Base-by-base conservation (phyloP, 768 basidiomycete genomes). In the Cystobasidium tubakii region DNA sequence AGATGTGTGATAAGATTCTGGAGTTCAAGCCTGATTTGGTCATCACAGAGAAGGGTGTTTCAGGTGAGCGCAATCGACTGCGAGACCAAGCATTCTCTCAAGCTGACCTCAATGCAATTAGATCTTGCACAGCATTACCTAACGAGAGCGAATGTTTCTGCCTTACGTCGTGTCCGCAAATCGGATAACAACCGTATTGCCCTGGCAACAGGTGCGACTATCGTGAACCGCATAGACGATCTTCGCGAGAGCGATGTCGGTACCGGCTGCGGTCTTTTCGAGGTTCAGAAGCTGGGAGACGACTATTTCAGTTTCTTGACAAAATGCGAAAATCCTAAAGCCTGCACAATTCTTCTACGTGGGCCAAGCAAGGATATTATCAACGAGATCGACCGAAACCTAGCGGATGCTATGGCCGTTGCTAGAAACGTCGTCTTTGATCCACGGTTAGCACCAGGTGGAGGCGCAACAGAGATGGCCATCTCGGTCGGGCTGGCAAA, bases 221-320 rank as follows among this genome's bases (percentile, higher is more conserved):
- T 99, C 82, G 91, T 99, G 75, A 98, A 98, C 83, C 88, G 94
- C 19, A 85, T 93, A 25, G 96, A 99, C 80, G 95, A 98, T 81
- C 84, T 99, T 42, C 87, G 93, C 25, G 95, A 95, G 78, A 82
- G 87, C 0, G 96, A 98, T 79, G 85, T 99, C 60, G 96, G 96
- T 21, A 94, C 91, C 0, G 83, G 88, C 67, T 99, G 96, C 80
- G 96, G 96, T 0, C 84, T 95, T n/a, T 98, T 98, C 86, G 84
- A 95, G 80, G 86, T 98, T 74, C 92, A 96, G 81, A 98, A 98
- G 82, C 89, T 98, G 29, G 95, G 95, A 9, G 95, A 99, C 81
- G 96, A 98, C 91, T 97, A 98, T 84, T 99, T 97, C 82, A 89
- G 94, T 34, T 97, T 97, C 87, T 85, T 98, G 63, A 90, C 89